These are phyloP conservation scores for Bacidia rubella DNA, from an alignment of 495 filamentous ascomycete species.

Conservation along the genomic window DNA sequence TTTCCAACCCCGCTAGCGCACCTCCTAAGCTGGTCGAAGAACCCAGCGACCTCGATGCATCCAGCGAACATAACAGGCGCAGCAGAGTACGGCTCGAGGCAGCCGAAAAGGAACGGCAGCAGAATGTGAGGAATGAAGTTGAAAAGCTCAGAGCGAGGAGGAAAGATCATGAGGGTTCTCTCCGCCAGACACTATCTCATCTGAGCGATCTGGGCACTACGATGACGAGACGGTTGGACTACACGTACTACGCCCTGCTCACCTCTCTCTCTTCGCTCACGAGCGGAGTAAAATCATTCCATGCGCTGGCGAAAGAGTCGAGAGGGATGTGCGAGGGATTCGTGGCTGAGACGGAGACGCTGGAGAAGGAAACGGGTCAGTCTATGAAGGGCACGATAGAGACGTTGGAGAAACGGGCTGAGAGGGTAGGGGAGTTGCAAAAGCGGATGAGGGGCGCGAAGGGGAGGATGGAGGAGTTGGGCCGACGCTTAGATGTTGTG, in stretches of 20 bases:
- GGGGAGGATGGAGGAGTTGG: slow-evolving; percentile 14
- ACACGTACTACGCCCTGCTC: slow-evolving; percentile 48
- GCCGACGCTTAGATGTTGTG: slow-evolving; percentile 3
- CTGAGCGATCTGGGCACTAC: slow-evolving; percentile 31
- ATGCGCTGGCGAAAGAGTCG: slow-evolving; percentile 41
- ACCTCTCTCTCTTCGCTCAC: slow-evolving; percentile 24
- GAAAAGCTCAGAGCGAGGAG: slow-evolving; percentile 23
- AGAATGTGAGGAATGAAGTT: slow-evolving; percentile 22
- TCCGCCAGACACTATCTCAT: slow-evolving; percentile 27
- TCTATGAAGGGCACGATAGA: slow-evolving; percentile 57
- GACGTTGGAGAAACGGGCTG: slow-evolving; percentile 51
- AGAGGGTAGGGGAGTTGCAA: slow-evolving; percentile 75
- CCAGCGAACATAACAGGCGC: slow-evolving; percentile 25
- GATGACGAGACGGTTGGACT: slow-evolving; percentile 55
- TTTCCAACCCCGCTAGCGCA: too few relatives aligned
- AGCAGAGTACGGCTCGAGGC: slow-evolving; percentile 20
- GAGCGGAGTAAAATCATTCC: background rate
- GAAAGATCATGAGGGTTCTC: slow-evolving; percentile 25
- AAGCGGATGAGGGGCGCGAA: slow-evolving; percentile 10
- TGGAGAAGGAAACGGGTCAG: slow-evolving; percentile 49
- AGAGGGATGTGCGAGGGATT: slow-evolving; percentile 42
- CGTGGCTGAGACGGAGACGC: slow-evolving; percentile 49
- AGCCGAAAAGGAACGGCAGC: slow-evolving; percentile 21
- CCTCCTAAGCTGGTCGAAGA: background rate
- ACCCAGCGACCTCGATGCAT: slow-evolving; percentile 18